Conservation (phyloP, 805 yeast genomes). For the Isabelozyma rhagii region DNA sequence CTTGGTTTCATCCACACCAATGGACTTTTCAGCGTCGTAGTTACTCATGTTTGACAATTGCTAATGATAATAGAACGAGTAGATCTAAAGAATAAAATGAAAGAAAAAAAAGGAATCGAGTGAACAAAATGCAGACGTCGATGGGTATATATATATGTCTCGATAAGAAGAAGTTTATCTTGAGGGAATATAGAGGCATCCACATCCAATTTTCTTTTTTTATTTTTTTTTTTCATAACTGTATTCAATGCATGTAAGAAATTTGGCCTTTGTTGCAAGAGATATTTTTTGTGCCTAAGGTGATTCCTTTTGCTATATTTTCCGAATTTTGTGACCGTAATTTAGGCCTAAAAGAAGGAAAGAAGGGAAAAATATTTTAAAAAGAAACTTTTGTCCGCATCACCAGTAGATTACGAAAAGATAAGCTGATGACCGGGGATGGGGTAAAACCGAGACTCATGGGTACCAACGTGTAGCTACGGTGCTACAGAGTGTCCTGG, state of each 20-base stretch:
- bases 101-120: not conserved
- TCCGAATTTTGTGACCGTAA: not conserved
- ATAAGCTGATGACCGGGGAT: not conserved
- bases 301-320: not conserved
- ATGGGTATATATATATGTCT: not conserved
- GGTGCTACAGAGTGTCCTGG: not conserved
- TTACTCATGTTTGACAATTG: not conserved
- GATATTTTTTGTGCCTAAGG: not conserved
- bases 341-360: not conserved
- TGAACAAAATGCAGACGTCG: not conserved
- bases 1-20: conserved; percentile 1
- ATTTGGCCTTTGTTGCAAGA: not conserved
- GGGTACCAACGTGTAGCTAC: not conserved
- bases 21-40: conserved; percentile 1
- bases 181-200: not conserved
- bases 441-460: not conserved
- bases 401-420: not conserved
- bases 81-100: not conserved
- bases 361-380: not conserved
- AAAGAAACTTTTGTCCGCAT: not conserved
- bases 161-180: not conserved
- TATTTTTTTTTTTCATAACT: too few relatives aligned
- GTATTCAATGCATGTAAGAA: not conserved
- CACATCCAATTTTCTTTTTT: too few relatives aligned
- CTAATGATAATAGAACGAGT: not conserved